Evolutionary conservation across 2,329 filamentous ascomycete species (phyloP), one percentile per base, ranked within the genome.

Genomic region (Nemania sp.): DNA sequence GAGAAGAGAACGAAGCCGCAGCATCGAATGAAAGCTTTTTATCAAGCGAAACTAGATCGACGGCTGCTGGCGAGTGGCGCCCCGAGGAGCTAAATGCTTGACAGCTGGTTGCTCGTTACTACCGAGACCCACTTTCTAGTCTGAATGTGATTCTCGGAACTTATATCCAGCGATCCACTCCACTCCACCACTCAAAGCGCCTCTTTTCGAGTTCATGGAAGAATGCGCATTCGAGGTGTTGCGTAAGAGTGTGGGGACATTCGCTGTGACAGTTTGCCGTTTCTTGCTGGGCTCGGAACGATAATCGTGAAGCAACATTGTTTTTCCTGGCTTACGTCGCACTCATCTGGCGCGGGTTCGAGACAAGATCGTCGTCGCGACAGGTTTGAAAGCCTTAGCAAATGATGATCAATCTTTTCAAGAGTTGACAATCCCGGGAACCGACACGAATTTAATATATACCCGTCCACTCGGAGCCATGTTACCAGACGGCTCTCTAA

Each of bases 381-480:
- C 37, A 30, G 42, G 22, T 54, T 40, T 26, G 37, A 31, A 33
- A 49, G 15, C 40, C 44, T 61, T 61, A 49, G 52, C 51, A 61
- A 61, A 54, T 54, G 55, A 61, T 61, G 54, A 57, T 56, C 53
- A 59, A 61, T 56, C 51, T 40, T n/a, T n/a, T 49, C 37, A 39
- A 54, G 39, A 42, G 46, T 57, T 26, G 22, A 47, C 57, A 61
- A 62, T 12, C 40, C 58, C 55, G 54, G 59, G 61, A 56, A 57
- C 52, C 39, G 56, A 55, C 47, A 54, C 58, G 47, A 45, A 24
- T 49, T 64, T 60, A 56, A 61, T 58, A 63, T 66, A 66, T 61
- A 57, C 34, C 58, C 63, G 39, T 56, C 64, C 64, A 66, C 55
- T 64, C 63, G 64, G 63, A 65, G 60, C 54, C 53, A 52, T 56